These are phyloP conservation scores for Geotrichum histeridarum DNA, from an alignment of 1,139 yeast species.

Conservation along the genomic window DNA sequence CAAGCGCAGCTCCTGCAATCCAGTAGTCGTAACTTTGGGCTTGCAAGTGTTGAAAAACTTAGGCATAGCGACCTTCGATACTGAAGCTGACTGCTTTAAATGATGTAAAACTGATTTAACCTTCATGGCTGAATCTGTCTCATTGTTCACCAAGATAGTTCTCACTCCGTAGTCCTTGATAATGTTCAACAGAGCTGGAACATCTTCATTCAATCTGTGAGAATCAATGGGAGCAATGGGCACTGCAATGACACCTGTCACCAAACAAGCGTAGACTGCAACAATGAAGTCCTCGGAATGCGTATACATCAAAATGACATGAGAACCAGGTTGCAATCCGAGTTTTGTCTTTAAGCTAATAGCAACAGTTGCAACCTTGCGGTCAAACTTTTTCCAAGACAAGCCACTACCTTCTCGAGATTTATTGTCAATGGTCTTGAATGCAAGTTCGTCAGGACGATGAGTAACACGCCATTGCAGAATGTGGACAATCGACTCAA, in stretches of 20 bases:
- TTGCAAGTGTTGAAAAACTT: slow-evolving; percentile 65
- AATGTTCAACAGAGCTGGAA: slow-evolving; percentile 60
- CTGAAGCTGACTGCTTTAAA: slow-evolving; percentile 51
- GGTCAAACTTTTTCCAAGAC: slow-evolving; percentile 84
- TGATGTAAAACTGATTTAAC: slow-evolving; percentile 62
- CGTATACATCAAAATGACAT: slow-evolving; percentile 76
- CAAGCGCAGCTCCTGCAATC: slow-evolving; percentile 43
- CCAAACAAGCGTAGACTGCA: slow-evolving; percentile 79
- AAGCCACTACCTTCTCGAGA: slow-evolving; percentile 50
- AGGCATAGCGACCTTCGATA: slow-evolving; percentile 45
- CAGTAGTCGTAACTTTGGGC: slow-evolving; percentile 51
- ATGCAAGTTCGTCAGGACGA: slow-evolving; percentile 78
- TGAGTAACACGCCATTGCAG: slow-evolving; percentile 72
- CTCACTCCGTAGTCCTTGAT: slow-evolving; percentile 65
- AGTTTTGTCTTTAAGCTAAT: slow-evolving; percentile 49
- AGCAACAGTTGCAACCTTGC: slow-evolving; percentile 68
- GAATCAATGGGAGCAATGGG: slow-evolving; percentile 76
- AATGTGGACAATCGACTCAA: slow-evolving; percentile 64
- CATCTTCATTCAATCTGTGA: slow-evolving; percentile 67
- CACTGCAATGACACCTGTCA: slow-evolving; percentile 73
- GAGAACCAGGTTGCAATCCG: slow-evolving; percentile 58
- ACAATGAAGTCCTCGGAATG: slow-evolving; percentile 82
- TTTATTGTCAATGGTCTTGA: slow-evolving; percentile 50
- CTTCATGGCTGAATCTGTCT: slow-evolving; percentile 61
- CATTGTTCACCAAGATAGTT: slow-evolving; percentile 73